Percentiles rank a stretch among this genome's conserved stretches.
Evolutionary conservation across 768 basidiomycete genomes (phyloP).

Genomic region (Agaricus subrufescens): DNA sequence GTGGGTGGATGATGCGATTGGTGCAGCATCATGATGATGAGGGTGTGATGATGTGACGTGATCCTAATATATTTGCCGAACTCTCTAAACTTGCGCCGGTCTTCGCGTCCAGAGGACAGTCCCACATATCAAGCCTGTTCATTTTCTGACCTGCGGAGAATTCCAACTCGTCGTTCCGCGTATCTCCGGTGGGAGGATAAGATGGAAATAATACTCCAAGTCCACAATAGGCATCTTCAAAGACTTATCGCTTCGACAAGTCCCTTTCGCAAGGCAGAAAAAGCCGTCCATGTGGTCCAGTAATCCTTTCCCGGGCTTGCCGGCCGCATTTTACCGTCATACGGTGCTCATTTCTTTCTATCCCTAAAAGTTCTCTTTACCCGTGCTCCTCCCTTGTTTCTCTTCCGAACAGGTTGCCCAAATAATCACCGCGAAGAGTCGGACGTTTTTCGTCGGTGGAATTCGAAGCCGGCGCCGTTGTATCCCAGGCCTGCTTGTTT

Average conservation of each 20-base stretch:
- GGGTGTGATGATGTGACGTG: background rate
- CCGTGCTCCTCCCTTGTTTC: background rate
- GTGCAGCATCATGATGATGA: slow-evolving; percentile 3
- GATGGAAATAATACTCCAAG: slow-evolving; percentile 4
- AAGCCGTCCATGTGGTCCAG: background rate
- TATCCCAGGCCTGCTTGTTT: background rate
- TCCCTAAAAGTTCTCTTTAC: background rate
- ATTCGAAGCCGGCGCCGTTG: background rate
- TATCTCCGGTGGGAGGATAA: slow-evolving; percentile 9
- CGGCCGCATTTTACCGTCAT: too few species aligned
- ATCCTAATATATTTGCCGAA: background rate
- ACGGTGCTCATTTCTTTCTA: background rate
- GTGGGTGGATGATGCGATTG: background rate
- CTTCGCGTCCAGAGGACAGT: background rate
- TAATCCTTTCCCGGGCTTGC: too few species aligned
- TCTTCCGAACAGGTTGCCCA: background rate
- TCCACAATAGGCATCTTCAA: slow-evolving; percentile 11
- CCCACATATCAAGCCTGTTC: background rate
- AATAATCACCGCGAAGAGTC: background rate
- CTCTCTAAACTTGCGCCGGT: background rate
- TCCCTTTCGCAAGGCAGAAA: background rate
- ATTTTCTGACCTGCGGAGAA: background rate
- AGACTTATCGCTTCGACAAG: slow-evolving; percentile 1
- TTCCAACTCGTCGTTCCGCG: slow-evolving; percentile 5
- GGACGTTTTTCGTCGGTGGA: background rate